Evolutionary conservation across 2,329 filamentous ascomycete genomes (phyloP).

Genomic region (Phaeosphaeriaceae sp.): DNA sequence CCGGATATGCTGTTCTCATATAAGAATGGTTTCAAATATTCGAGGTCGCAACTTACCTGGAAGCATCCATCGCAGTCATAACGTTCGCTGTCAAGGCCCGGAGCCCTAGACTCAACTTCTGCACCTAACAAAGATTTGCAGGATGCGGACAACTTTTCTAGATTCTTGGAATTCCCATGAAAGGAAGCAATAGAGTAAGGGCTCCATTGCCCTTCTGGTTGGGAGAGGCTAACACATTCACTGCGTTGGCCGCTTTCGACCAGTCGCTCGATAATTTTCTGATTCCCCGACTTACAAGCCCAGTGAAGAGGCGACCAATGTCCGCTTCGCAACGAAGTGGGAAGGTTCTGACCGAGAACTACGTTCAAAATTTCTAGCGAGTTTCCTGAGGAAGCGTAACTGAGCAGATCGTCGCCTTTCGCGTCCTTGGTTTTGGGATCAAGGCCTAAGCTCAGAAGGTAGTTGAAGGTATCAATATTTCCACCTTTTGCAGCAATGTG

Average conservation of each 20-base stretch:
- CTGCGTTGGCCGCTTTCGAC: slow-evolving; percentile 1
- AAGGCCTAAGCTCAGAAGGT: background rate
- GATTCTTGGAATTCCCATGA: slow-evolving; percentile 12
- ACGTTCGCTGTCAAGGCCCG: background rate
- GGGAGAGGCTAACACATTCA: background rate
- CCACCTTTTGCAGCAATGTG: slow-evolving; percentile 4
- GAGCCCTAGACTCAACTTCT: background rate
- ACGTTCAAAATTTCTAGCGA: slow-evolving; percentile 7
- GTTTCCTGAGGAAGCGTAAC: slow-evolving; percentile 10
- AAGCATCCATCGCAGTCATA: slow-evolving; percentile 13
- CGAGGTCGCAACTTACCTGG: slow-evolving; percentile 11
- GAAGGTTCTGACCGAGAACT: background rate
- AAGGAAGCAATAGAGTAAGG: slow-evolving; percentile 16
- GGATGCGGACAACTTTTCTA: slow-evolving; percentile 4
- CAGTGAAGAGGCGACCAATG: slow-evolving; percentile 15
- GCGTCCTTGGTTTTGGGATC: background rate
- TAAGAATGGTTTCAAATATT: background rate
- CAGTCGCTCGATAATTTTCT: slow-evolving; percentile 6
- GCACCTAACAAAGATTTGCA: background rate
- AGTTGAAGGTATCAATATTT: slow-evolving; percentile 1
- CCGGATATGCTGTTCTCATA: slow-evolving; percentile 6
- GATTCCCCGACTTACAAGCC: slow-evolving; percentile 9
- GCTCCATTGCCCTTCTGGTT: slow-evolving; percentile 11
- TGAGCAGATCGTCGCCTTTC: slow-evolving; percentile 8
- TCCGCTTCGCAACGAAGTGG: background rate